These are phyloP conservation scores for Moesziomyces sp. DNA, from an alignment of 1,284 basidiomycete genomes.

Conservation along the genomic window DNA sequence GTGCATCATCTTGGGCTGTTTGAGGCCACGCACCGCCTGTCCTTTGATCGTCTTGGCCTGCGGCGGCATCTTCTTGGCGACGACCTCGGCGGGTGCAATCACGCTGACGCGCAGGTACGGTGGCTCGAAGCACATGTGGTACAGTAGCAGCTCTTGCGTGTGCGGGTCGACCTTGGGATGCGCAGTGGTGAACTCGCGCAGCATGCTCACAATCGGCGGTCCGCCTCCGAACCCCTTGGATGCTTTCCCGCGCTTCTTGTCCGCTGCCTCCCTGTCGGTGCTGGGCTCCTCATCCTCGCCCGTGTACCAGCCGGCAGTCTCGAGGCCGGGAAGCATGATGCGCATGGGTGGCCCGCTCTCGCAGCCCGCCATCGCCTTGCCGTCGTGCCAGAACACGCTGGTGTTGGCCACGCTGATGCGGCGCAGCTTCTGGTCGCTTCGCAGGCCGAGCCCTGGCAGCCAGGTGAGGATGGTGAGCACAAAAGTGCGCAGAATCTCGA, in stretches of 20 bases:
- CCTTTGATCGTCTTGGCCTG: slow-evolving; percentile 44
- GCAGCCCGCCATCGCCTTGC: slow-evolving; percentile 70
- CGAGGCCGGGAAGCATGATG: slow-evolving; percentile 70
- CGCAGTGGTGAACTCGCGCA: slow-evolving; percentile 71
- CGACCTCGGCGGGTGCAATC: slow-evolving; percentile 58
- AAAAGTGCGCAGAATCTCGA: slow-evolving; percentile 68
- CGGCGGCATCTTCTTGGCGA: neutral
- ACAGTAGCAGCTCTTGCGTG: slow-evolving; percentile 70
- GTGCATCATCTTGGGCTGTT: slow-evolving; percentile 70
- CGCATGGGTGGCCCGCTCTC: slow-evolving; percentile 71
- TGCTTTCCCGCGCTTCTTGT: neutral
- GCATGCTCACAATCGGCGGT: slow-evolving; percentile 52
- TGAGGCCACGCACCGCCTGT: slow-evolving; percentile 52
- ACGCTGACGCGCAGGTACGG: slow-evolving; percentile 70
- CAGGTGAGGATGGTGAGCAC: slow-evolving; percentile 61
- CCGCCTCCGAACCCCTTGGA: slow-evolving; percentile 40
- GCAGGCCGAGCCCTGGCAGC: slow-evolving; percentile 53
- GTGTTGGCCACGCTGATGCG: slow-evolving; percentile 70
- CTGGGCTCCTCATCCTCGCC: slow-evolving; percentile 51
- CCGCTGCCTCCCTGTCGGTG: neutral
- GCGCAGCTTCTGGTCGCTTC: slow-evolving; percentile 28
- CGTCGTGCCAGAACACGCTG: slow-evolving; percentile 69
- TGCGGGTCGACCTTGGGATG: slow-evolving; percentile 70
- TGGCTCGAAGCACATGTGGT: slow-evolving; percentile 70
- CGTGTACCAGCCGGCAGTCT: slow-evolving; percentile 70